Base-by-base conservation (phyloP, 345 rosid genomes). In the Mallotus nudiflorus region DNA sequence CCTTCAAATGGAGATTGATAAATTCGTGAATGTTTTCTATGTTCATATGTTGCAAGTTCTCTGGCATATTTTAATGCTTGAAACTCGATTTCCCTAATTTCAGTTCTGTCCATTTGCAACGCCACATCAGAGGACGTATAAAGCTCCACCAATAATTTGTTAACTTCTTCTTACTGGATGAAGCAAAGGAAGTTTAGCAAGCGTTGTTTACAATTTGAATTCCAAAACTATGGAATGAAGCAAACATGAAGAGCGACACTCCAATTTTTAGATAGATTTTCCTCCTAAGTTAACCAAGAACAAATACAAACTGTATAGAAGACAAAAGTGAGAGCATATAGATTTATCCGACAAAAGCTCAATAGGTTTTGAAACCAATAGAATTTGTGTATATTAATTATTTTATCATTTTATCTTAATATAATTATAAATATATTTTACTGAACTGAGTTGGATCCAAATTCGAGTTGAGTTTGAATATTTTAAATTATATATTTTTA, bases 61-160 rank as follows among this genome's bases (percentile, higher is more conserved):
- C 84, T 79, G n/a, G 83, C 61, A 74, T 89, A 93, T 82, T 80
- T 89, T 62, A 73, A 59, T 57, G 90, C 85, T 42, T 84, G 90
- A 62, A 87, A 86, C 71, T 91, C 88, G 16, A 91, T 76, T 76
- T 91, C 88, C 66, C 83, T 89, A 50, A 91, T 86, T 82, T 87
- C 66, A 89, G 75, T 76, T 93, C 96, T 33, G 87, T 65, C 97
- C 97, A 94, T 82, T 91, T 91, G 86, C 93, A 88, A 44, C 91
- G 88, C 97, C 98, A 91, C 95, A 84, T 89, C 44, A 94, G 78
- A 60, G 98, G 98, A 57, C 78, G 81, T 66, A 88, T 84, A 76
- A 88, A 94, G 70, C 67, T 87, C 82, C 84, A 89, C 95, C 96
- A 91, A 67, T 89, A 96, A 84, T 77, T 77, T 49, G 95, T 88